phyloP scores from a whole-genome alignment of 2,329 filamentous ascomycete species.

The Massarina eburnea region DNA sequence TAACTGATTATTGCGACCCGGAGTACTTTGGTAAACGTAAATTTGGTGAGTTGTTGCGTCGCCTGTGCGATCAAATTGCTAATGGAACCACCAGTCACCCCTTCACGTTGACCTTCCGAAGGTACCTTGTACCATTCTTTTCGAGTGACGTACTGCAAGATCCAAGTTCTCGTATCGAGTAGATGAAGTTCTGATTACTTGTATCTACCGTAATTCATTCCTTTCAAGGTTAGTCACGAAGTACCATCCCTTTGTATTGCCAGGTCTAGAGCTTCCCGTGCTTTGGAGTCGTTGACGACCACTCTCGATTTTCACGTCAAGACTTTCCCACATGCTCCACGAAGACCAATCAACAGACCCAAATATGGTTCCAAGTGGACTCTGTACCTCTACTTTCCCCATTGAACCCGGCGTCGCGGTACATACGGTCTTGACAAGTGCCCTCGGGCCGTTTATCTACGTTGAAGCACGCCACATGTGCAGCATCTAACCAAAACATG shows the following conservation, averaged over 20 bases:
- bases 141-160: conserved; percentile 26
- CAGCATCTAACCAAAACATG: conserved; percentile 1
- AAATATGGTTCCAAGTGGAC: conserved; percentile 8
- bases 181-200: conserved; percentile 34
- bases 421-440: conserved; percentile 7
- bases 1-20: not conserved
- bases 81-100: too few species aligned
- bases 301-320: conserved; percentile 27
- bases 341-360: conserved; percentile 21
- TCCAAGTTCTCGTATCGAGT: conserved; percentile 37
- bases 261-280: not conserved
- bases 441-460: too few species aligned
- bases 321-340: conserved; percentile 13
- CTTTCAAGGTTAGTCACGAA: conserved; percentile 9
- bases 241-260: not conserved
- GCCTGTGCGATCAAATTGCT: too few species aligned
- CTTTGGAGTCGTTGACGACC: conserved; percentile 28
- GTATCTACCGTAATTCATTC: conserved; percentile 20
- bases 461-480: not conserved
- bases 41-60: not conserved
- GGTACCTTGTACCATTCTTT: not conserved
- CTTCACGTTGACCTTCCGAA: not conserved
- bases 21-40: not conserved
- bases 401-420: not conserved
- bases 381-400: not conserved